Percentiles rank a stretch among this genome's conserved stretches.
Conservation (phyloP, 495 filamentous ascomycete genomes). For the Massariosphaeria phaeospora region DNA sequence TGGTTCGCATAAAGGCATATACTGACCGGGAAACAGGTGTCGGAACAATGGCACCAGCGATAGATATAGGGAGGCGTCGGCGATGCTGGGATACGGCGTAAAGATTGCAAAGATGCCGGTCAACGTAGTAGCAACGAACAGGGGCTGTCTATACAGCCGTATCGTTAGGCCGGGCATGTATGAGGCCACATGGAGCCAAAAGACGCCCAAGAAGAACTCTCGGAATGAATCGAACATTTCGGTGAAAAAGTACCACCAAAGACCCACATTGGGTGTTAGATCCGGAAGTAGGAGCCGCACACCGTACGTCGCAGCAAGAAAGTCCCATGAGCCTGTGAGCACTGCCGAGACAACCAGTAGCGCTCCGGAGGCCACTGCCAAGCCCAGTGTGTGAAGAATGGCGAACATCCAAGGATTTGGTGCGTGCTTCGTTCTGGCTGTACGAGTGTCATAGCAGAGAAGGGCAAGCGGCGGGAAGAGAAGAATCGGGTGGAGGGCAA, state of each 20-base stretch:
- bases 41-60: constrained; percentile 80
- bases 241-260: constrained; percentile 99
- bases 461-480: constrained; percentile 78
- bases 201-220: constrained; percentile 93
- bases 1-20: neutral
- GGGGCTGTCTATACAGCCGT: constrained; percentile 66
- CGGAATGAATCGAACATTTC: constrained; percentile 99
- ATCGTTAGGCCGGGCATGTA: constrained; percentile 83
- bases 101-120: constrained; percentile 87
- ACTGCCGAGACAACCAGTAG: constrained; percentile 69
- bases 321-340: constrained; percentile 74
- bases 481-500: constrained; percentile 85
- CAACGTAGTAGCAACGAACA: constrained; percentile 76
- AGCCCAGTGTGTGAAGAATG: constrained; percentile 42
- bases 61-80: constrained; percentile 78
- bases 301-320: constrained; percentile 82
- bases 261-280: constrained; percentile 86
- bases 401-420: constrained; percentile 46
- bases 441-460: constrained; percentile 64
- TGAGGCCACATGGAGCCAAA: constrained; percentile 88
- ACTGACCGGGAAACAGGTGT: constrained; percentile 84
- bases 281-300: constrained; percentile 88
- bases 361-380: constrained; percentile 43
- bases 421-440: constrained; percentile 9
- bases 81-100: constrained; percentile 91